Conservation (phyloP, 768 basidiomycete species). For the Lactifluus echinatus region DNA sequence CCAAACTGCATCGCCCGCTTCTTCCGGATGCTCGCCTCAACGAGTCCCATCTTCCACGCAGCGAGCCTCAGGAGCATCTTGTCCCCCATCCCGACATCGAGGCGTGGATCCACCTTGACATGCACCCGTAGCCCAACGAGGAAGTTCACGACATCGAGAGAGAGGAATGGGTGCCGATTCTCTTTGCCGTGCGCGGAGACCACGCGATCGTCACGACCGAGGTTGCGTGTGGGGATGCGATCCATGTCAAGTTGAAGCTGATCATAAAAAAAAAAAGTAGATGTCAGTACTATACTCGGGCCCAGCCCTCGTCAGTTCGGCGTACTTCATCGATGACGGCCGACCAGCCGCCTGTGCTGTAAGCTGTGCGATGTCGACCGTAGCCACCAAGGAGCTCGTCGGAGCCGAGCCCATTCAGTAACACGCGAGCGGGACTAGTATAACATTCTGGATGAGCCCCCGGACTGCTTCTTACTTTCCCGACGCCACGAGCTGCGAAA, state of each 20-base stretch:
- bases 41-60: constrained; percentile 63
- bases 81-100: constrained; percentile 75
- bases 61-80: constrained; percentile 77
- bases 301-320: not conserved
- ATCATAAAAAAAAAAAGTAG: not conserved
- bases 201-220: constrained; percentile 91
- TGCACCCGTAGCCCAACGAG: constrained; percentile 74
- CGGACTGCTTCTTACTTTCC: constrained; percentile 38
- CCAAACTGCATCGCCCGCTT: constrained; percentile 99
- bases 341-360: constrained; percentile 56
- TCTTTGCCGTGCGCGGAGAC: constrained; percentile 90
- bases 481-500: constrained; percentile 81
- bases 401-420: constrained; percentile 87
- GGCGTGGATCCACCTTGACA: constrained; percentile 69
- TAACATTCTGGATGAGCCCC: constrained; percentile 43
- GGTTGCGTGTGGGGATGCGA: constrained; percentile 79
- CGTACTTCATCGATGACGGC: constrained; percentile 74
- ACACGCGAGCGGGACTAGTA: constrained; percentile 65
- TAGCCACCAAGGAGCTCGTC: constrained; percentile 96
- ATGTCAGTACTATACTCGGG: not conserved
- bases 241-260: constrained; percentile 87
- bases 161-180: constrained; percentile 85
- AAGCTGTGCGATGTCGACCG: constrained; percentile 77
- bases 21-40: constrained; percentile 63
- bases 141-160: constrained; percentile 67